Percentiles rank a stretch among this genome's conserved stretches.
Evolutionary conservation across 2,329 filamentous ascomycete genomes (phyloP).

Genomic region (Chaetomiaceae sp.): DNA sequence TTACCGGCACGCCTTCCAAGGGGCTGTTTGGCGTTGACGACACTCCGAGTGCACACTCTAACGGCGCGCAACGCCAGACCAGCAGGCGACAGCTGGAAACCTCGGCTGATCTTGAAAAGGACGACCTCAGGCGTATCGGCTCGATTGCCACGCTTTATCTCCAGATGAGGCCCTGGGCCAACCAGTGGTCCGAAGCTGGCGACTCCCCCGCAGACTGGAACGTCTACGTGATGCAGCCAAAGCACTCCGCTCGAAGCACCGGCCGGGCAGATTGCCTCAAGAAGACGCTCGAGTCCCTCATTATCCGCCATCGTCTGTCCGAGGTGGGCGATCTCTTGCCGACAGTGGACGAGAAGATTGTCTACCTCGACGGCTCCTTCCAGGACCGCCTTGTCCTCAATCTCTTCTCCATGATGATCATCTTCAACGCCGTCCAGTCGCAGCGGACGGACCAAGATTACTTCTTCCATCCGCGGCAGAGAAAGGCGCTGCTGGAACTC

Average conservation of each 20-base stretch:
- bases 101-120: conserved; percentile 49
- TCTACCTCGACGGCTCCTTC: conserved; percentile 74
- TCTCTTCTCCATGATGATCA: conserved; percentile 77
- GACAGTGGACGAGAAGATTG: conserved; percentile 63
- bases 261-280: conserved; percentile 61
- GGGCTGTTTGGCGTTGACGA: conserved; percentile 71
- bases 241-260: conserved; percentile 46
- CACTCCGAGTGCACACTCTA: background rate
- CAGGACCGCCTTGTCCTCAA: conserved; percentile 83
- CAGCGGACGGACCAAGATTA: conserved; percentile 81
- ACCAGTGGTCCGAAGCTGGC: conserved; percentile 49
- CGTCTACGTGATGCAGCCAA: conserved; percentile 62
- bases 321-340: conserved; percentile 70
- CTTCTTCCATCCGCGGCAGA: conserved; percentile 76
- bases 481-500: conserved; percentile 60
- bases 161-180: conserved; percentile 73
- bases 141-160: conserved; percentile 67
- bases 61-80: conserved; percentile 13
- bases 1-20: conserved; percentile 84
- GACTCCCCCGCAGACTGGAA: conserved; percentile 64
- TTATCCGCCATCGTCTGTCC: conserved; percentile 72
- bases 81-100: conserved; percentile 31
- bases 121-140: conserved; percentile 63
- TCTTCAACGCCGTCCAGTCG: conserved; percentile 83
- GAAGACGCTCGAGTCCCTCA: conserved; percentile 68